Base-by-base conservation (phyloP, 805 yeast genomes). In the Candida germanica region DNA sequence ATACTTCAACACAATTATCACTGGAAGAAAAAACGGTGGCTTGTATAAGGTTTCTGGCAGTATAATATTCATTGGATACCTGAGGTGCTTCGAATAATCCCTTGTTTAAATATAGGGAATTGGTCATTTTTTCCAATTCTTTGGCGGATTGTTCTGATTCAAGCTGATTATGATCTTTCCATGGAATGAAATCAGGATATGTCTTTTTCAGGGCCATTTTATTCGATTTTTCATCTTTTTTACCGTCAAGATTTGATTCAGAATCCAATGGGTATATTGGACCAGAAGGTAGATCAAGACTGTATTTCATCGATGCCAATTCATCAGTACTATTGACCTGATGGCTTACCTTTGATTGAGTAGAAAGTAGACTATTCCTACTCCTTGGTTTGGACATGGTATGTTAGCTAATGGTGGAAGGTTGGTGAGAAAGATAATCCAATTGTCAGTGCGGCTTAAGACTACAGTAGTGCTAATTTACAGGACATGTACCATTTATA, bases 161-260 rank as follows among this genome's bases (percentile, higher is more conserved):
- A 26, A 59, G 42, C 19, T 50, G 49, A n/a, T 54, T 51, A 5
- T 71, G 68, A 48, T 80, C 87, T 26, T 63, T 61, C 93, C 94
- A 86, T 0, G 87, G 82, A 26, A 58, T 60, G 52, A 76, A 84
- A 54, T 85, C 95, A 0, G 95, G 95, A 47, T 73, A 83, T 6
- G 59, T 59, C 13, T 30, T n/a, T 11, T 23, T 32, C 12, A 16
- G 18, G 7, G 25, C 18, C 26, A 26, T 19, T 4, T 33, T 11
- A 26, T 26, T 14, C 17, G 26, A 33, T 12, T 14, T 23, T 27
- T 21, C 46, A 35, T 38, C 35, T 18, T 35, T 25, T 7, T 20
- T 20, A n/a, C n/a, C n/a, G n/a, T n/a, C n/a, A n/a, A n/a, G n/a
- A 23, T 31, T 12, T 8, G 35, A 29, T 30, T 35, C 31, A 11